Evolutionary conservation across 2,329 filamentous ascomycete species (phyloP).

Genomic region (Dactylellina parvicollis): DNA sequence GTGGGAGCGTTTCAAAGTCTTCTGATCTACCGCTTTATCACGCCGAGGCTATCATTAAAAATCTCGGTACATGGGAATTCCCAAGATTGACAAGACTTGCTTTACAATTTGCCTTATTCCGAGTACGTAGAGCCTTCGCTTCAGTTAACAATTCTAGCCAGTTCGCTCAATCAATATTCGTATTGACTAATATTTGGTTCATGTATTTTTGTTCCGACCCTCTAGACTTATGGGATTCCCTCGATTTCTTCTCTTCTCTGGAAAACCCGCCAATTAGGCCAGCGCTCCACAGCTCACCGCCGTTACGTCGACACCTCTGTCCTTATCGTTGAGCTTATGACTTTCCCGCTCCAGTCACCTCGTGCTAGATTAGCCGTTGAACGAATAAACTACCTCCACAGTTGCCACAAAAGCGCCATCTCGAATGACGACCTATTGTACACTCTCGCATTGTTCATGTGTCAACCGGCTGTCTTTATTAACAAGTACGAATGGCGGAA

Average conservation of each 20-base stretch:
- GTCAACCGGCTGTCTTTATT: conserved; percentile 73
- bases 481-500: conserved; percentile 75
- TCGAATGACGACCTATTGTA: conserved; percentile 72
- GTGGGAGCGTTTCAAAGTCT: conserved; percentile 50
- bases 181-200: background rate
- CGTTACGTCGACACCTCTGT: conserved; percentile 67
- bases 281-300: conserved; percentile 65
- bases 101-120: conserved; percentile 70
- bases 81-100: conserved; percentile 66
- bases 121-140: conserved; percentile 60
- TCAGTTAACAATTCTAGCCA: background rate
- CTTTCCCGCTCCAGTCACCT: conserved; percentile 62
- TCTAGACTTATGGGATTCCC: conserved; percentile 68
- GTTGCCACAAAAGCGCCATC: conserved; percentile 69
- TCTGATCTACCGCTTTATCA: conserved; percentile 60
- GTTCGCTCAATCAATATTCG: background rate
- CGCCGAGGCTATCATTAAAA: conserved; percentile 65
- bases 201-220: background rate
- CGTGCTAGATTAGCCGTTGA: conserved; percentile 67
- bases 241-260: conserved; percentile 66
- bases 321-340: conserved; percentile 65
- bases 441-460: conserved; percentile 72
- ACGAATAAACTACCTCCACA: conserved; percentile 73
- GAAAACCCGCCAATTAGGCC: conserved; percentile 66
- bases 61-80: conserved; percentile 67